Base-by-base conservation (phyloP, 345 rosid genomes). In the Psidium friedrichsthalianum region DNA sequence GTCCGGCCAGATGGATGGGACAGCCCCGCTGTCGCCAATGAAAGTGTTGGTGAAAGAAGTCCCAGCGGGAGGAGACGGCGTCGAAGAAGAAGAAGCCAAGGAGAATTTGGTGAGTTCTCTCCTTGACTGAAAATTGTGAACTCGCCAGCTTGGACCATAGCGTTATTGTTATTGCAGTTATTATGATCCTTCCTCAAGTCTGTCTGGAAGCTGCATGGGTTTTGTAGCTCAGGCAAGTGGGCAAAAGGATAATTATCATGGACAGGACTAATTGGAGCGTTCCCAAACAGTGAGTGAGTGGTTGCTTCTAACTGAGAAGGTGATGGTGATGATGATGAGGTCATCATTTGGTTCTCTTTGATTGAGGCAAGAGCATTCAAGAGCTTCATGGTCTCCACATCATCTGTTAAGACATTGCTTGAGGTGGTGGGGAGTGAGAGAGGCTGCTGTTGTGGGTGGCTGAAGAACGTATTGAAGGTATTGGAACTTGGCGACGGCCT, bases 381-480 rank as follows among this genome's bases (percentile, higher is more conserved):
- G 51, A 92, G 87, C 86, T 87, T 88, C 40, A 83, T 83, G 83
- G 90, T 53, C 6, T 92, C 95, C 47, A 90, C 59, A 36, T 92
- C 94, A 76, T 53, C 84, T 53, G 3, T 83, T 74, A 53, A 82
- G 51, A 82, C 51, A 74, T 80, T 64, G 85, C 51, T 84, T 74
- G 91, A 85, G 82, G 58, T 59, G 16, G 82, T 56, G 51, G 85
- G 85, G 82, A 59, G 64, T 55, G 55, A 90, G 52, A 42, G 47
- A 10, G 59, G 27, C 40, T 29, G 88, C 47, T 86, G 88, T 22
- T 18, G 88, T 22, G 20, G 89, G 80, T 16, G 93, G 83, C 85
- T 92, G 94, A 80, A 94, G 89, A 56, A 94, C 93, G 86, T 85
- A 87, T 15, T 93, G 94, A 47, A 93, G 86, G 84, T 87, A 90